Evolutionary conservation across 495 filamentous ascomycete genomes (phyloP), one percentile per base, ranked within the genome.

Genomic region (Haplographium delicatum): DNA sequence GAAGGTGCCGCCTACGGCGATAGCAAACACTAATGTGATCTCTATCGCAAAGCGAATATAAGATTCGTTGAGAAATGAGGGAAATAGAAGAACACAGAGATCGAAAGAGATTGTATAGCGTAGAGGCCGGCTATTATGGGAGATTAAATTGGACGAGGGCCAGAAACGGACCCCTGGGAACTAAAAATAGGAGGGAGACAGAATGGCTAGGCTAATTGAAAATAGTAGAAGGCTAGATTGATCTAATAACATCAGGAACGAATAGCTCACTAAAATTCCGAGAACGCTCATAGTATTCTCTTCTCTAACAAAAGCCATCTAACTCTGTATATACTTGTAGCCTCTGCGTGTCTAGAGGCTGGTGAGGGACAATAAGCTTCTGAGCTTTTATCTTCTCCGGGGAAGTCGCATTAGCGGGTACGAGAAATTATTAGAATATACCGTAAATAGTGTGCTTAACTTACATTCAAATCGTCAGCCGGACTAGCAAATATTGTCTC

Each of bases 401-500:
- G 19, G 34, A 50, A 34, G 47, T 50, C 34, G 15, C 34, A 50
- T 34, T 50, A 50, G 33, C 22, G 34, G 9, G 22, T 50, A 33
- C 46, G 38, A 24, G 46, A 38, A 49, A 49, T 39, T 26, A 34
- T 49, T 40, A 49, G 46, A 49, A 48, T 37, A 44, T 44, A 44
- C 27, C 11, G 9, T 44, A 3, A 26, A 44, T 28, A 10, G 24
- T 44, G 15, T 28, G 42, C 42, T 44, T 15, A 50, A 39, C 34
- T 38, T 56, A 65, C 57, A 15, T 61, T 46, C 23, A 65, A 54
- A 13, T 44, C 44, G n/a, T 46, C 52, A 18, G 57, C 50, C 13
- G 60, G 61, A 22, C 24, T 47, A 44, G 53, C 27, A 54, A 52
- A 57, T 35, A 46, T 50, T 33, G 44, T 55, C 24, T 47, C 47